Percentiles rank a stretch among this genome's conserved stretches.
phyloP scores from a whole-genome alignment of 208 protist genomes.

The Tritrichomonas musculus region DNA sequence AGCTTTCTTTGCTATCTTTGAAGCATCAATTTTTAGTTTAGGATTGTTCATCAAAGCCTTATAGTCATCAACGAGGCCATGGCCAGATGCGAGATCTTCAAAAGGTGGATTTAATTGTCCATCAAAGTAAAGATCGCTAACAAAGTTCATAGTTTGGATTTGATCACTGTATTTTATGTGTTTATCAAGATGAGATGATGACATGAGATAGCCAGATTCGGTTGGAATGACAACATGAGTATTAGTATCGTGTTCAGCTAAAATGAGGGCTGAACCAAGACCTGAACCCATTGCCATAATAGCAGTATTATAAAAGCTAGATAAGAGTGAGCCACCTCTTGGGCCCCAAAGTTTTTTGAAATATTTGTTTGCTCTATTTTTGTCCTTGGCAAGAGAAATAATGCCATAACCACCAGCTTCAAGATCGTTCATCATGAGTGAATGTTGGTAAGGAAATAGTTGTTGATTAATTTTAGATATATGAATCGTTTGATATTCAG shows the following conservation, averaged over 20 bases:
- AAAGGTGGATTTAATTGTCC: neutral
- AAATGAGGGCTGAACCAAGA: neutral
- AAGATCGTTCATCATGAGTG: neutral
- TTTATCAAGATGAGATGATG: neutral
- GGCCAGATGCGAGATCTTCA: neutral
- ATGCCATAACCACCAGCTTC: conserved; percentile 2
- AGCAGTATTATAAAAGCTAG: neutral
- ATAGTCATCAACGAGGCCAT: neutral
- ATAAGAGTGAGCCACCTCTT: neutral
- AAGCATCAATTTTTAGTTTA: neutral
- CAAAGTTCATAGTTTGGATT: neutral
- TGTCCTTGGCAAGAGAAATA: neutral
- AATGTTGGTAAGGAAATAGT: neutral
- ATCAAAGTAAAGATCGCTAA: neutral
- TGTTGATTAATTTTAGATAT: neutral
- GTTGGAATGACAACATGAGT: neutral
- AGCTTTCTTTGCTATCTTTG: neutral
- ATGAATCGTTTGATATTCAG: neutral
- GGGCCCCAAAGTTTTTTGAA: conserved; percentile 25
- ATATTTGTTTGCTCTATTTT: neutral
- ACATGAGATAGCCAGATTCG: neutral
- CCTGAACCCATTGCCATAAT: neutral
- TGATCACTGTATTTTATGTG: neutral
- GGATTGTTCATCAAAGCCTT: neutral
- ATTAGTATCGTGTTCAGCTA: neutral